These are phyloP conservation scores for Mortierella sp. DNA, from an alignment of 371 early-diverging fungal genomes.

Conservation along the genomic window DNA sequence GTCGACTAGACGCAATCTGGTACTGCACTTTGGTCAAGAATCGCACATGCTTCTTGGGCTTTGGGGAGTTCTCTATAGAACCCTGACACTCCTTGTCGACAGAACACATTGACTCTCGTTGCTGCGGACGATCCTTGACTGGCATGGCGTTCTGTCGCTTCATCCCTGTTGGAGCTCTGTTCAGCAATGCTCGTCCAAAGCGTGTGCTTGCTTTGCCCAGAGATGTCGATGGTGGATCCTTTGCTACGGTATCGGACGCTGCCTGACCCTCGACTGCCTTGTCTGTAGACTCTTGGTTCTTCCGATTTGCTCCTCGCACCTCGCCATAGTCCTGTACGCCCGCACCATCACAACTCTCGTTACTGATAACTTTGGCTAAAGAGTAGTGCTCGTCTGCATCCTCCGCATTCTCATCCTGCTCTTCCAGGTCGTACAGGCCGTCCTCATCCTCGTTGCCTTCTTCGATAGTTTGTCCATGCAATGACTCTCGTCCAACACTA, in stretches of 20 bases:
- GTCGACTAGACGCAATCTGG: constrained; percentile 33
- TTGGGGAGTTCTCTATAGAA: neutral
- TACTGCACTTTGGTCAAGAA: constrained; percentile 48
- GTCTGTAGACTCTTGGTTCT: neutral
- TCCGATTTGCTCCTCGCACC: neutral
- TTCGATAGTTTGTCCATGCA: constrained; percentile 16
- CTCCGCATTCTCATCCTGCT: neutral
- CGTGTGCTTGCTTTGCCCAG: constrained; percentile 30
- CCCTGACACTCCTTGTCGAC: constrained; percentile 26
- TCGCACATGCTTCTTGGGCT: constrained; percentile 40
- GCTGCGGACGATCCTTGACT: neutral
- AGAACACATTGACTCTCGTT: constrained; percentile 20
- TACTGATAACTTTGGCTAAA: neutral
- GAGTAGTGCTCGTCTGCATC: constrained; percentile 6
- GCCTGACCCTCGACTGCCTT: constrained; percentile 6
- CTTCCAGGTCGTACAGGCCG: constrained; percentile 2
- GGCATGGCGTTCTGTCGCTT: constrained; percentile 9
- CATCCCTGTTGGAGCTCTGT: constrained; percentile 26
- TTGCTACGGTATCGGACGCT: neutral
- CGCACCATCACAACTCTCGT: neutral
- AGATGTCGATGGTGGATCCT: constrained; percentile 16
- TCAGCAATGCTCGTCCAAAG: constrained; percentile 30
- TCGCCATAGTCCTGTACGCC: neutral
- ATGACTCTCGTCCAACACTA: constrained; percentile 22
- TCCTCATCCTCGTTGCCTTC: constrained; percentile 19